Conservation (phyloP, 768 basidiomycete genomes). For the Panaeolus cyanescens region DNA sequence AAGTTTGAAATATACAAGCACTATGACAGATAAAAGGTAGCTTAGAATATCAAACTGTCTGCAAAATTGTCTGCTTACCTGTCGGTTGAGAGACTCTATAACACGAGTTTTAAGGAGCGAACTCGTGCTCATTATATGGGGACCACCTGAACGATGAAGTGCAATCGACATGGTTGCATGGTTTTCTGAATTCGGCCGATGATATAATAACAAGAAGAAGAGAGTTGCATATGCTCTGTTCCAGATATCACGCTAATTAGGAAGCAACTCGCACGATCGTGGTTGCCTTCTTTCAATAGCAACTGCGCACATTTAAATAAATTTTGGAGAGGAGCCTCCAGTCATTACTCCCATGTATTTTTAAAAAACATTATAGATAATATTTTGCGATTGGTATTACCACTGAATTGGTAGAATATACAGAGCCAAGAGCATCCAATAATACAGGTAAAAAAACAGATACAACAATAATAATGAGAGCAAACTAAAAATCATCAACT, state of each 20-base stretch:
- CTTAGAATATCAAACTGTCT: background rate
- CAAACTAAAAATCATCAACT: conserved; percentile 19
- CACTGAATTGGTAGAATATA: conserved; percentile 8
- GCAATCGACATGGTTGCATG: background rate
- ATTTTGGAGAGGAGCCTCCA: too few relatives aligned
- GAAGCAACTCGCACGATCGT: background rate
- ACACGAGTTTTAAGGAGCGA: background rate
- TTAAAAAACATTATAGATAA: background rate
- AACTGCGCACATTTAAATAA: background rate
- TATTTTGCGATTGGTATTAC: background rate
- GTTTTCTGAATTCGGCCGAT: background rate
- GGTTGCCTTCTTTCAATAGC: background rate
- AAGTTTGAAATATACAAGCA: too few relatives aligned
- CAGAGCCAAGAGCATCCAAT: conserved; percentile 3
- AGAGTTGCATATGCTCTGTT: background rate
- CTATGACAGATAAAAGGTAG: background rate
- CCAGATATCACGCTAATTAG: background rate
- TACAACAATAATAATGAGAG: conserved; percentile 17
- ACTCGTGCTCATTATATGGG: background rate
- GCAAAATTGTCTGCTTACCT: background rate
- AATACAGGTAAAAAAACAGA: conserved; percentile 5
- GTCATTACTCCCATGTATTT: background rate
- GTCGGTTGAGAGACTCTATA: background rate
- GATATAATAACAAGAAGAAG: background rate
- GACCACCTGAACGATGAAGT: background rate